Percentiles rank a stretch among this genome's conserved stretches.
Evolutionary conservation across 176 grass and related monocot genomes (phyloP).

Genomic region (Carex littledalei): DNA sequence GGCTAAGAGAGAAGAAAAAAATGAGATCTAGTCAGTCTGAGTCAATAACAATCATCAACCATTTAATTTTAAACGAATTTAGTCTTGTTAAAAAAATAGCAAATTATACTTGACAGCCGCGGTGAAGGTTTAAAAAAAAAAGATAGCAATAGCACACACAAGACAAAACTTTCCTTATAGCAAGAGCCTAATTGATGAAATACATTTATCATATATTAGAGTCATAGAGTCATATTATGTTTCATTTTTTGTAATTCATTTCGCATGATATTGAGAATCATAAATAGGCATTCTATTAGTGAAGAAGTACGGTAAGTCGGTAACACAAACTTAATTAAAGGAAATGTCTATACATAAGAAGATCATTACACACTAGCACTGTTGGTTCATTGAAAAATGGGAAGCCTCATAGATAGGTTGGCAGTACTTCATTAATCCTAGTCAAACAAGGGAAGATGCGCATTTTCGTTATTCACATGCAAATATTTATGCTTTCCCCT

Average conservation of each 20-base stretch:
- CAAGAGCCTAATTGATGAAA: neutral
- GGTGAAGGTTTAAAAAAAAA: too few species aligned
- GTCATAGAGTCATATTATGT: neutral
- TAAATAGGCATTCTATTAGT: neutral
- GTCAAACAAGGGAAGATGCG: slow-evolving; percentile 7
- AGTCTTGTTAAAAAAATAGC: neutral
- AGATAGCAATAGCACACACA: too few species aligned
- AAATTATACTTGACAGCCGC: neutral
- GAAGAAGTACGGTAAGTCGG: too few species aligned
- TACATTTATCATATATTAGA: too few species aligned
- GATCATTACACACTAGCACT: neutral
- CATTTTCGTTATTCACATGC: neutral
- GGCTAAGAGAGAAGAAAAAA: neutral
- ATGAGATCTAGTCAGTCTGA: neutral
- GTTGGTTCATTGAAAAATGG: slow-evolving; percentile 2
- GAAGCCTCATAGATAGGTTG: neutral
- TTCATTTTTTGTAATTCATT: neutral
- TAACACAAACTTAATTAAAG: too few species aligned
- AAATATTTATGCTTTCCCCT: neutral
- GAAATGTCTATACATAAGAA: neutral
- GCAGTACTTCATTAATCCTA: slow-evolving; percentile 1
- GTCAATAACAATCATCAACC: neutral
- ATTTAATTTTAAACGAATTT: neutral
- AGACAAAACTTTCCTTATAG: neutral
- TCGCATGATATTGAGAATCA: neutral